Conservation (phyloP, 306 rosid species). For the Cucurbita moschata region DNA sequence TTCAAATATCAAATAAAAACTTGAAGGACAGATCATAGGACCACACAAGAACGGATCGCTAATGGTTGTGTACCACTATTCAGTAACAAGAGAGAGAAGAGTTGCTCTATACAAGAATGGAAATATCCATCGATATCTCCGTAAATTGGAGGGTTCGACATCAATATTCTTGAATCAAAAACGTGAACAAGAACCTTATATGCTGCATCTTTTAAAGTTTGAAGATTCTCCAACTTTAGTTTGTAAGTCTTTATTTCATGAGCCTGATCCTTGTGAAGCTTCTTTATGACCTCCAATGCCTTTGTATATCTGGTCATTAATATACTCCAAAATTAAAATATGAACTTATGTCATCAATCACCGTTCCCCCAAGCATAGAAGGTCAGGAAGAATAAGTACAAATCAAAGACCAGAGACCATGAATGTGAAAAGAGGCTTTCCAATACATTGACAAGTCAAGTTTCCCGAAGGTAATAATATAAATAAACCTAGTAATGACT, state of each 20-base stretch:
- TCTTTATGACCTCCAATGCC: conserved; percentile 87
- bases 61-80: not conserved
- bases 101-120: too few species aligned
- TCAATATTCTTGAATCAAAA: too few species aligned
- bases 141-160: too few species aligned
- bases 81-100: not conserved
- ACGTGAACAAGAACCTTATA: conserved; percentile 39
- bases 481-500: not conserved
- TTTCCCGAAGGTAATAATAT: not conserved
- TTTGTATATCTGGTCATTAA: conserved; percentile 58
- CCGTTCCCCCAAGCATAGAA: not conserved
- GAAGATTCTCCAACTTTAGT: conserved; percentile 81
- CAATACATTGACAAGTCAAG: not conserved
- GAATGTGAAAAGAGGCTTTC: not conserved
- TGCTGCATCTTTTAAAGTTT: conserved; percentile 75
- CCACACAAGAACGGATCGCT: not conserved
- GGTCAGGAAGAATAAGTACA: not conserved
- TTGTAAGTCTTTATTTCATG: conserved; percentile 82
- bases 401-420: not conserved
- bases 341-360: not conserved
- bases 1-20: not conserved
- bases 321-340: not conserved
- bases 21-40: not conserved
- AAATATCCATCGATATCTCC: too few species aligned
- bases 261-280: conserved; percentile 82